Evolutionary conservation across 257 asterid genomes (phyloP).

Genomic region (Gentiana macrophylla): DNA sequence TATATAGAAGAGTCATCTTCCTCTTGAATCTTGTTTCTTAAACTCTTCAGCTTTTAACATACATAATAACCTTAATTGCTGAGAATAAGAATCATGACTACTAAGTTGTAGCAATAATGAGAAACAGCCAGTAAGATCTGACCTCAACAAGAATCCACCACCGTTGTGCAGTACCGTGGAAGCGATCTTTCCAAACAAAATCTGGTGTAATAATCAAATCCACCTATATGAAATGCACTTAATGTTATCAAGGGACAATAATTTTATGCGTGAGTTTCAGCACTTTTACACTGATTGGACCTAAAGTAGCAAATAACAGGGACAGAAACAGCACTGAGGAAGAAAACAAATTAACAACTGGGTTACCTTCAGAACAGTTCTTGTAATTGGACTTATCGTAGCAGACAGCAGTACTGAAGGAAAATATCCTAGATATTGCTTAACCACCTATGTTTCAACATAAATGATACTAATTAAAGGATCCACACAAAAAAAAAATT

Average conservation of each 20-base stretch:
- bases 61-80: too few relatives aligned
- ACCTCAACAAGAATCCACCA: conserved; percentile 99
- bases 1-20: too few relatives aligned
- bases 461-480: conserved; percentile 14
- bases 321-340: conserved; percentile 9
- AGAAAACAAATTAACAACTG: conserved; percentile 10
- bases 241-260: too few relatives aligned
- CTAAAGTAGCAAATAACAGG: conserved; percentile 9
- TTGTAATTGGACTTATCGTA: conserved; percentile 94
- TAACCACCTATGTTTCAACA: conserved; percentile 55
- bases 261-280: too few relatives aligned
- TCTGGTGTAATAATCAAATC: conserved; percentile 76
- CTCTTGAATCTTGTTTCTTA: too few relatives aligned
- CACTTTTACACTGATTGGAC: neutral
- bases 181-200: conserved; percentile 92
- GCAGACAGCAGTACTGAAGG: conserved; percentile 84
- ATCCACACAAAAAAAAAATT: conserved; percentile 4
- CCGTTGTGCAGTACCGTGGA: conserved; percentile 86
- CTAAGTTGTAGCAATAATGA: too few relatives aligned
- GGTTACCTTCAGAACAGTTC: conserved; percentile 93
- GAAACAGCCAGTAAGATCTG: neutral
- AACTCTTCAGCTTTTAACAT: too few relatives aligned
- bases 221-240: conserved; percentile 30
- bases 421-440: conserved; percentile 71
- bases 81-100: too few relatives aligned